Percentiles rank a stretch among this genome's conserved stretches.
phyloP scores from a whole-genome alignment of 257 asterid genomes.

The Coffea eugenioides region DNA sequence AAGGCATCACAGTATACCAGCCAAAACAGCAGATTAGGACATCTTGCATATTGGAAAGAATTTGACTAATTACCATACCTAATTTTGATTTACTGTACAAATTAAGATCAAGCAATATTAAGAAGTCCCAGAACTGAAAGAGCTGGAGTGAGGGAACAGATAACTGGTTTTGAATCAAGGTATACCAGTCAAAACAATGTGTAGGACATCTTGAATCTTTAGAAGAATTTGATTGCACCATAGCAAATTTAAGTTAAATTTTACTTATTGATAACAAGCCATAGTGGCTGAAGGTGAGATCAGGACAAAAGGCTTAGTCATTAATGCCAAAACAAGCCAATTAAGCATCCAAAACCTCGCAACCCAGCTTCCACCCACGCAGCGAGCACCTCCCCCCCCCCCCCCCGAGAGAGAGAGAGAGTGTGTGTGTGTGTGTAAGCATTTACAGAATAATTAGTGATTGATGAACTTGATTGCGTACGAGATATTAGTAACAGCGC shows the following conservation, averaged over 20 bases:
- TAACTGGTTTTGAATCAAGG: neutral
- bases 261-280: neutral
- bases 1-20: neutral
- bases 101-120: too few relatives aligned
- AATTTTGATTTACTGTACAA: too few relatives aligned
- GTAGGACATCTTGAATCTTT: neutral
- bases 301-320: neutral
- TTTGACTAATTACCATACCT: too few relatives aligned
- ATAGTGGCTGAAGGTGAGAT: neutral
- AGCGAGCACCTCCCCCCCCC: neutral
- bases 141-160: neutral
- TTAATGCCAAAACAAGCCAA: neutral
- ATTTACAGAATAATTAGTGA: neutral
- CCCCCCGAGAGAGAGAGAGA: neutral
- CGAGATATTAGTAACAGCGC: neutral
- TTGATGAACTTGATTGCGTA: neutral
- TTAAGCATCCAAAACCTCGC: neutral
- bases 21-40: too few relatives aligned
- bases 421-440: too few relatives aligned
- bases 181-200: neutral
- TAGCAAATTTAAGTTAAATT: neutral
- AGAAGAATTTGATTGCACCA: neutral
- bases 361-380: neutral
- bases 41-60: too few relatives aligned
- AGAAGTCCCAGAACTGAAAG: neutral